phyloP scores from a whole-genome alignment of 805 yeast species.

The Suhomyces tanzawaensis region DNA sequence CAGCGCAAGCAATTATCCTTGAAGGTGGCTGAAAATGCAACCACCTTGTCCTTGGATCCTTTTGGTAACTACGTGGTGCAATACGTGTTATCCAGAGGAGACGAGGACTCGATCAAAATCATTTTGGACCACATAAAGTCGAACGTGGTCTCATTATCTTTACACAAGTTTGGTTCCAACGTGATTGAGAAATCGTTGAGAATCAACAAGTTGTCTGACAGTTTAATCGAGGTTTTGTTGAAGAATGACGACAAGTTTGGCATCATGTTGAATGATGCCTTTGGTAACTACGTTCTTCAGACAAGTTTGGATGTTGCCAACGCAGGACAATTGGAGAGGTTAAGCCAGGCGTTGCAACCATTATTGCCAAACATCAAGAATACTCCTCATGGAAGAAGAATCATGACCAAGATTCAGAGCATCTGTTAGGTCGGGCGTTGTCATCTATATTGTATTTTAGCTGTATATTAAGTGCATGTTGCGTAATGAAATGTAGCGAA shows the following conservation, averaged over 20 bases:
- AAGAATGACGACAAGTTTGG: slow-evolving; percentile 32
- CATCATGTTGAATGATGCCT: slow-evolving; percentile 53
- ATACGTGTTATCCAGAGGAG: slow-evolving; percentile 66
- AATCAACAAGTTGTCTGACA: slow-evolving; percentile 44
- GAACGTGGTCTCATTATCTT: slow-evolving; percentile 46
- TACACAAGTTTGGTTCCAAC: slow-evolving; percentile 52
- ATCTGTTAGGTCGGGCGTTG: background rate
- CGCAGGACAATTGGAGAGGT: slow-evolving; percentile 48
- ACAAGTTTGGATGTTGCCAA: slow-evolving; percentile 58
- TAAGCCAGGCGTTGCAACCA: slow-evolving; percentile 65
- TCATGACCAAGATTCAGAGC: slow-evolving; percentile 59
- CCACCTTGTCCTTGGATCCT: slow-evolving; percentile 79
- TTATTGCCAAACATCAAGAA: slow-evolving; percentile 74
- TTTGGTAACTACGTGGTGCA: slow-evolving; percentile 97
- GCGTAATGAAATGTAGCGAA: too few species aligned
- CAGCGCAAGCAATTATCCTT: slow-evolving; percentile 69
- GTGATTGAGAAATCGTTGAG: slow-evolving; percentile 51
- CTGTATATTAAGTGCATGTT: slow-evolving; percentile 2
- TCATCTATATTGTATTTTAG: slow-evolving; percentile 4
- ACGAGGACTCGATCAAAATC: slow-evolving; percentile 29
- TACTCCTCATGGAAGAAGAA: slow-evolving; percentile 96
- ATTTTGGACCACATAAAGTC: slow-evolving; percentile 35
- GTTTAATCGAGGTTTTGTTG: slow-evolving; percentile 45
- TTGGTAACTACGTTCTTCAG: slow-evolving; percentile 59
- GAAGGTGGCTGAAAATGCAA: slow-evolving; percentile 66